These are phyloP conservation scores for Mucor piriformis DNA, from an alignment of 371 early-diverging fungal genomes.

Conservation along the genomic window DNA sequence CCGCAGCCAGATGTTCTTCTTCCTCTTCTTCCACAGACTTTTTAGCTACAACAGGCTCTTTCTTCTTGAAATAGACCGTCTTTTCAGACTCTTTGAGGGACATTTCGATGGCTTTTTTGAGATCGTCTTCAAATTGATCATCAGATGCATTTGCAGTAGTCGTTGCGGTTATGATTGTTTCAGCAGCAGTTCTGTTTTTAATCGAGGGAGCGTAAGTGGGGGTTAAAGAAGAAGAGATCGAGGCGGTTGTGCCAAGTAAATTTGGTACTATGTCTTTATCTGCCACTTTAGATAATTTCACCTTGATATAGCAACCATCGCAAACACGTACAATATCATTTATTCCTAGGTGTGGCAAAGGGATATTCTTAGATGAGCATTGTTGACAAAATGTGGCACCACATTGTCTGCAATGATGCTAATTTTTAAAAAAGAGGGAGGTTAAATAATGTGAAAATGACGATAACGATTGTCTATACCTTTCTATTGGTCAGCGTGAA, in stretches of 20 bases:
- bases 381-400: conserved; percentile 90
- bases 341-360: conserved; percentile 86
- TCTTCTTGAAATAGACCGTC: conserved; percentile 3
- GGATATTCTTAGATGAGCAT: conserved; percentile 84
- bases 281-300: conserved; percentile 50
- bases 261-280: conserved; percentile 19
- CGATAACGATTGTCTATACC: conserved; percentile 20
- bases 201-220: conserved; percentile 16
- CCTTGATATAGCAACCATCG: conserved; percentile 81
- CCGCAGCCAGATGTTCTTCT: conserved; percentile 87
- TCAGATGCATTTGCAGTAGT: not conserved
- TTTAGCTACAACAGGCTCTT: not conserved
- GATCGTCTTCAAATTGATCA: conserved; percentile 80
- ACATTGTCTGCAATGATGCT: conserved; percentile 96
- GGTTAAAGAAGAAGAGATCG: conserved; percentile 23
- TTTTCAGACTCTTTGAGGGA: conserved; percentile 78
- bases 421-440: not conserved
- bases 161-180: conserved; percentile 7
- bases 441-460: not conserved
- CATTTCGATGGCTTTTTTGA: conserved; percentile 85
- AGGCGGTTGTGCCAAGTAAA: conserved; percentile 16
- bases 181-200: conserved; percentile 11
- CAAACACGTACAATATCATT: conserved; percentile 92
- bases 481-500: conserved; percentile 95
- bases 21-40: conserved; percentile 52